A percentile compares a stretch with the other conserved stretches of the same genome.
Conservation (phyloP, 305 asterid genomes). For the Plantago rigida region DNA sequence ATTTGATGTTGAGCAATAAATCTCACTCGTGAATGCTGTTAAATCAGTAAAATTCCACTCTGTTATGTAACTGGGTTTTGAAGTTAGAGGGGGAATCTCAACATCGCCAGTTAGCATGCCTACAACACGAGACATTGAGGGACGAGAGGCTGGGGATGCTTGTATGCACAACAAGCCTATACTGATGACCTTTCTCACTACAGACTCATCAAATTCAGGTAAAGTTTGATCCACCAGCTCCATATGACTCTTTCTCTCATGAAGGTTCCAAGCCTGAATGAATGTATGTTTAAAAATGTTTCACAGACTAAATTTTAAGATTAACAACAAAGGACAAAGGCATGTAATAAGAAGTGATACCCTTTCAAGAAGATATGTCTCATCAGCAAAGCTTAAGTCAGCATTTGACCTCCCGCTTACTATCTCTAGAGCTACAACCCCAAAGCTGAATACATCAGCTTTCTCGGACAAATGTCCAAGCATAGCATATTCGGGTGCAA, state of each 20-base stretch:
- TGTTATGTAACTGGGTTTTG: conserved; percentile 42
- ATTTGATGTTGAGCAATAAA: conserved; percentile 1
- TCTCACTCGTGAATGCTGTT: conserved; percentile 30
- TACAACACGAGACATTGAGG: conserved; percentile 52
- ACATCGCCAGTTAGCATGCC: conserved; percentile 51
- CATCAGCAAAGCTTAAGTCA: conserved; percentile 48
- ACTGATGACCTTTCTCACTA: conserved; percentile 35
- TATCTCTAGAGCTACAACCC: conserved; percentile 70
- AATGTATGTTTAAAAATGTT: too few relatives aligned
- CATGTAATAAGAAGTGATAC: conserved; percentile 27
- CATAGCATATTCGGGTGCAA: conserved; percentile 89
- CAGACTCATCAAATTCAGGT: conserved; percentile 24
- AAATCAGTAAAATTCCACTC: conserved; percentile 40
- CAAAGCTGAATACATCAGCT: conserved; percentile 71
- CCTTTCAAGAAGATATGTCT: conserved; percentile 84
- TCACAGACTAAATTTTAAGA: background rate
- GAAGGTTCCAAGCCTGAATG: conserved; percentile 48
- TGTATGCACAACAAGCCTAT: conserved; percentile 49
- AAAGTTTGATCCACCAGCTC: conserved; percentile 38
- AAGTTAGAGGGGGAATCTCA: conserved; percentile 30
- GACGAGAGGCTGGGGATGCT: conserved; percentile 43
- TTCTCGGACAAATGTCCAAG: conserved; percentile 78
- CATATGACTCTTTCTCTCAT: conserved; percentile 29
- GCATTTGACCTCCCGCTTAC: conserved; percentile 64
- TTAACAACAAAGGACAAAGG: background rate